Evolutionary conservation across 2,329 filamentous ascomycete genomes (phyloP), one percentile per base, ranked within the genome.

Genomic region (Ophiostoma ips): DNA sequence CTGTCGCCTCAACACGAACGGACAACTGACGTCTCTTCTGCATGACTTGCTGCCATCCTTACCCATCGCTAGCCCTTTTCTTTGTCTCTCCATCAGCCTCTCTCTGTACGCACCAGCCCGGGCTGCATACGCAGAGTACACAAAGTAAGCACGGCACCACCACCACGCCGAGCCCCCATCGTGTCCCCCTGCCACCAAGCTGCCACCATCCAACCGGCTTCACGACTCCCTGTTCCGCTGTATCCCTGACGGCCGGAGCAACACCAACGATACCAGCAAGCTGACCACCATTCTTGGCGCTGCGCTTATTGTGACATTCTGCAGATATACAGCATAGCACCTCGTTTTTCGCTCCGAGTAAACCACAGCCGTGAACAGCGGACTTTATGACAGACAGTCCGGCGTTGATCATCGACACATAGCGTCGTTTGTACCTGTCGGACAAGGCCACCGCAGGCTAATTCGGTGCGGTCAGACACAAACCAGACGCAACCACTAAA

Each of bases 381-480:
- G n/a, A n/a, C 24, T 28, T 28, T 28, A 28, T n/a, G n/a, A n/a
- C n/a, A n/a, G n/a, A n/a, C n/a, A n/a, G n/a, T n/a, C n/a, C n/a
- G n/a, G n/a, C n/a, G n/a, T n/a, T n/a, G n/a, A n/a, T n/a, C n/a
- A n/a, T n/a, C n/a, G n/a, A 41, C 16, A 52, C 31, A 34, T 21
- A 28, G 40, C 13, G 31, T 18, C 10, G 30, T 13, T 45, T 30
- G 30, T 43, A 24, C 45, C 33, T 38, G 50, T 51, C 21, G 33
- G 38, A 51, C 50, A 44, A 38, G 21, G 44, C 35, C 37, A 34
- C 38, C 38, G 24, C 18, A 38, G 33, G n/a, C 50, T 45, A 30
- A 35, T 19, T 36, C 24, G 47, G 49, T 48, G 45, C 34, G 16
- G 24, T 8, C 24, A 28, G 5, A 28, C 24, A 16, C 24, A 15